Conservation (phyloP, 169 alveolate genomes). For the Babesia sp. region DNA sequence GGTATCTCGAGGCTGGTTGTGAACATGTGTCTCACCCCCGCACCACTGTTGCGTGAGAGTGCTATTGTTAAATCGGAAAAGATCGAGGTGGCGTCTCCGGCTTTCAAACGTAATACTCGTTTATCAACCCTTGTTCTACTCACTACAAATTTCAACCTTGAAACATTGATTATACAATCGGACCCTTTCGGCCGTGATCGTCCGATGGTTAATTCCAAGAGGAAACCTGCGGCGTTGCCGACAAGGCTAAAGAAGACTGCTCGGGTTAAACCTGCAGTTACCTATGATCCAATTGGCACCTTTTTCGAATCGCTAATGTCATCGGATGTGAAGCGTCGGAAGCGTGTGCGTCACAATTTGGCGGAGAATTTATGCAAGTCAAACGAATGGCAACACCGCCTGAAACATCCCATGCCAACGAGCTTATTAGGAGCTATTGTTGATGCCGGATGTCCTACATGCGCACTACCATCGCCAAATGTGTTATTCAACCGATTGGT, state of each 20-base stretch:
- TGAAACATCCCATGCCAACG: conserved; percentile 36
- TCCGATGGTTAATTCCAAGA: neutral
- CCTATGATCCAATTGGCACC: neutral
- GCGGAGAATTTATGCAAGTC: conserved; percentile 46
- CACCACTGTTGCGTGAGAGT: neutral
- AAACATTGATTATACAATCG: conserved; percentile 16
- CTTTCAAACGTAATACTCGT: neutral
- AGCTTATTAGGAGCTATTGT: conserved; percentile 19
- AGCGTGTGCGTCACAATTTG: conserved; percentile 19
- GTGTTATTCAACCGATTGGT: conserved; percentile 39
- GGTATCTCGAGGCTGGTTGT: conserved; percentile 21
- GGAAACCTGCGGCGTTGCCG: neutral
- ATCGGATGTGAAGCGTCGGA: neutral
- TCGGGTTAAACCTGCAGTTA: neutral
- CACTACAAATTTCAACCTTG: conserved; percentile 45
- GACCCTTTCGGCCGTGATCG: neutral
- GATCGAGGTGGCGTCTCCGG: neutral
- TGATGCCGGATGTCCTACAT: conserved; percentile 57
- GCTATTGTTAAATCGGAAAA: neutral
- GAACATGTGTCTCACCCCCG: conserved; percentile 42
- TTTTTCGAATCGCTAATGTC: neutral
- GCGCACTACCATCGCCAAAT: conserved; percentile 56
- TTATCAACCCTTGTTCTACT: conserved; percentile 31
- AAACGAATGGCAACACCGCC: conserved; percentile 32
- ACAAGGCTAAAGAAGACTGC: neutral